Evolutionary conservation across 805 yeast genomes (phyloP).

Genomic region (Candida sphagnicola): DNA sequence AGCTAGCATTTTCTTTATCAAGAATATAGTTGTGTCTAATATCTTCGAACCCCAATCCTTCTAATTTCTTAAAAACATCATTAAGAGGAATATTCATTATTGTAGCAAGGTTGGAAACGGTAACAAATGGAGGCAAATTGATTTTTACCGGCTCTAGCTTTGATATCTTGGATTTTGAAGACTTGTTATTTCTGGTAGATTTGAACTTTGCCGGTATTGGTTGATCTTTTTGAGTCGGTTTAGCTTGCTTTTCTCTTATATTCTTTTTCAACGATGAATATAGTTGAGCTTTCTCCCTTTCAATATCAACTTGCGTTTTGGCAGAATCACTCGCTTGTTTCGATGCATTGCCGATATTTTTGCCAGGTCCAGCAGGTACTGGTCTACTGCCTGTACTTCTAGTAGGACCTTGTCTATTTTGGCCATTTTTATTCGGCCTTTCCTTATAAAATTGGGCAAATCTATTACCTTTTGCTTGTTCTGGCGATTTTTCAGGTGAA

Average conservation of each 20-base stretch:
- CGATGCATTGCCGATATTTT: not conserved
- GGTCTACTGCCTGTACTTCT: not conserved
- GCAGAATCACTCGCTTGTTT: not conserved
- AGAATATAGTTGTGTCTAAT: conserved; percentile 73
- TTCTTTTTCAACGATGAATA: conserved; percentile 4
- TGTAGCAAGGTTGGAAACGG: conserved; percentile 76
- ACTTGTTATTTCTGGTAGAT: conserved; percentile 5
- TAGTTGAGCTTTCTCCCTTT: conserved; percentile 3
- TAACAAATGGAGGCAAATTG: conserved; percentile 70
- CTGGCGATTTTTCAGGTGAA: not conserved
- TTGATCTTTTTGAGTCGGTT: not conserved
- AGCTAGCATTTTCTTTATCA: conserved; percentile 79
- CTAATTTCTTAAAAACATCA: conserved; percentile 53
- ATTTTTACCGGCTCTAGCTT: conserved; percentile 19
- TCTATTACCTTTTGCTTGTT: conserved; percentile 22
- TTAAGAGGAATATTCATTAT: conserved; percentile 63
- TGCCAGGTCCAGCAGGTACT: not conserved
- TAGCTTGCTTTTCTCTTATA: not conserved
- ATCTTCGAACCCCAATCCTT: conserved; percentile 68
- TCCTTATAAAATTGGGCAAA: conserved; percentile 25
- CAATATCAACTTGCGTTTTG: conserved; percentile 1
- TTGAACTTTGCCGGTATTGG: not conserved
- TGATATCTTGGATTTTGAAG: conserved; percentile 9
- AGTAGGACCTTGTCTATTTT: not conserved
- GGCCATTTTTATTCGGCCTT: conserved; percentile 1